phyloP scores from a whole-genome alignment of 371 early-diverging fungal species.

The Haplosporangium sp. region DNA sequence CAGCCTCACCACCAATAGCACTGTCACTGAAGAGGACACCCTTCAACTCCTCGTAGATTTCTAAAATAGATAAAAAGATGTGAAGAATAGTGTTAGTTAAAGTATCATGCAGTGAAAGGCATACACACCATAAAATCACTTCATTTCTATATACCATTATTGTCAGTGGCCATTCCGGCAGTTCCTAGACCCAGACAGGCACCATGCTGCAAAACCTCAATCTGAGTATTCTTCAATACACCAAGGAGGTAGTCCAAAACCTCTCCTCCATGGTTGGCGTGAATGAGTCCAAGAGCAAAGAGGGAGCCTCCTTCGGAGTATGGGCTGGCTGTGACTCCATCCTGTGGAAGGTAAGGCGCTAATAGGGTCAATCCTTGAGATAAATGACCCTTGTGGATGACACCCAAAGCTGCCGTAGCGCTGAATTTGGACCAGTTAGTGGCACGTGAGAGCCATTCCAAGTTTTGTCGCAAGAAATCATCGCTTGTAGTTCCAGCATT shows the following conservation, averaged over 20 bases:
- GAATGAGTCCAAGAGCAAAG: constrained; percentile 98
- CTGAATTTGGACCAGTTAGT: constrained; percentile 99
- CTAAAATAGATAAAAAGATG: constrained; percentile 40
- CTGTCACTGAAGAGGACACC: constrained; percentile 91
- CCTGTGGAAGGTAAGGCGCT: constrained; percentile 95
- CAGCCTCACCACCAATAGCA: constrained; percentile 98
- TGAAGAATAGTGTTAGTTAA: neutral
- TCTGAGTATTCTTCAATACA: constrained; percentile 83
- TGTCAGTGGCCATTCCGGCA: constrained; percentile 95
- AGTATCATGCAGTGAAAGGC: neutral
- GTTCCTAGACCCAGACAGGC: constrained; percentile 98
- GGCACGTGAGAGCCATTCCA: constrained; percentile 97
- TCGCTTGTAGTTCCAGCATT: constrained; percentile 99
- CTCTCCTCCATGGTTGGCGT: constrained; percentile 91
- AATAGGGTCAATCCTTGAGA: constrained; percentile 86
- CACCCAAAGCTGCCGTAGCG: constrained; percentile 98
- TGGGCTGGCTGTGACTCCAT: constrained; percentile 83
- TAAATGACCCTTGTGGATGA: constrained; percentile 98
- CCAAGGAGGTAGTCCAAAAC: constrained; percentile 87
- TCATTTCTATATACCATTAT: constrained; percentile 65
- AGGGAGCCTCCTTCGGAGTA: constrained; percentile 99
- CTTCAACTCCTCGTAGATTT: constrained; percentile 89
- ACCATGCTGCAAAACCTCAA: constrained; percentile 97
- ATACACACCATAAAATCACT: neutral
- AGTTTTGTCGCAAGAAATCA: constrained; percentile 96